phyloP scores from a whole-genome alignment of 257 asterid species.

The Solanum dulcamara region DNA sequence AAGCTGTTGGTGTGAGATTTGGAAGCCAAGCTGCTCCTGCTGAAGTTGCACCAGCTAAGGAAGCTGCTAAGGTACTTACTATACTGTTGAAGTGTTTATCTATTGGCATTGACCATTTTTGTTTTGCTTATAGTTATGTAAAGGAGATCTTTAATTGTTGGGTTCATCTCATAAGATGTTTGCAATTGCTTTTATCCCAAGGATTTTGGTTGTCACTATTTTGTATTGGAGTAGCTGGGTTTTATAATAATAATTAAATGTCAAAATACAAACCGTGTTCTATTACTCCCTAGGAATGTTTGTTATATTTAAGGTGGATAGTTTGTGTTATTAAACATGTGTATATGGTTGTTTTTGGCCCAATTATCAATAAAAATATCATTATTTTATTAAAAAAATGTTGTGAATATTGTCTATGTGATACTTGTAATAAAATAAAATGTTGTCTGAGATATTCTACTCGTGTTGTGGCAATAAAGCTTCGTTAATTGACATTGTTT shows the following conservation, averaged over 20 bases:
- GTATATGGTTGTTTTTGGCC: neutral
- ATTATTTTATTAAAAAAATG: neutral
- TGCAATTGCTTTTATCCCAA: neutral
- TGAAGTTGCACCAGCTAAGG: slow-evolving; percentile 44
- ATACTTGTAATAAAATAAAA: neutral
- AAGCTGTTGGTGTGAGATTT: slow-evolving; percentile 64
- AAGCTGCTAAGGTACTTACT: slow-evolving; percentile 27
- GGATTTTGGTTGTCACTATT: neutral
- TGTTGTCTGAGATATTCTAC: neutral
- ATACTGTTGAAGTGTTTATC: neutral
- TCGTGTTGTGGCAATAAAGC: neutral
- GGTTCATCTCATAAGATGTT: neutral
- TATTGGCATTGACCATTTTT: neutral
- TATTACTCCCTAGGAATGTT: neutral
- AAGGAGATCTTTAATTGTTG: neutral
- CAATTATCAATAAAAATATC: neutral
- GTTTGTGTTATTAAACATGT: neutral
- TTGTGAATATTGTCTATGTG: neutral
- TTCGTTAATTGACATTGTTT: neutral
- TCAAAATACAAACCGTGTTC: neutral
- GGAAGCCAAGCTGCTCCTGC: slow-evolving; percentile 43
- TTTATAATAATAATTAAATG: neutral
- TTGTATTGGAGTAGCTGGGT: neutral
- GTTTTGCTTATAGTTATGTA: neutral
- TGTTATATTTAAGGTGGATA: neutral